Base-by-base conservation (phyloP, 2,329 filamentous ascomycete genomes). In the Shiraia bambusicola region DNA sequence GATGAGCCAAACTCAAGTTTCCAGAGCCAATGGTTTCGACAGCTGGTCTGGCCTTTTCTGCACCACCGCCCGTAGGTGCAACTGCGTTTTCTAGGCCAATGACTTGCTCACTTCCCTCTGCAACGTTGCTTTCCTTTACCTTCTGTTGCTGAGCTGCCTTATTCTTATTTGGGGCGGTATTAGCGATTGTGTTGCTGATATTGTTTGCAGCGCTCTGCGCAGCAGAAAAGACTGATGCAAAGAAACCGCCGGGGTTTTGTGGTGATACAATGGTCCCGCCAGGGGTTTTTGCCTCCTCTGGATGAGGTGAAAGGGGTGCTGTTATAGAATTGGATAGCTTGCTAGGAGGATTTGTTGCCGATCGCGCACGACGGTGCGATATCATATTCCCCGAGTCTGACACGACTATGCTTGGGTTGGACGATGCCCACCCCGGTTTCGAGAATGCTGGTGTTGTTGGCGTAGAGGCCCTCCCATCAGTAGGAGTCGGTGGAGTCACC, bases 161-260 rank as follows among this genome's bases (percentile, higher is more conserved):
- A 74, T 72, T 77, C 36, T 79, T 78, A 6, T 58, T 48, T 22
- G 78, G 71, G 25, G 70, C 74, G 3, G 77, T 79, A 63, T 83
- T 91, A 34, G 82, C 81, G 33, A 96, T 84, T 34, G 84, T 88
- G 50, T 80, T 88, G 54, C 79, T 88, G 4, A 91, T 67, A 13
- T 81, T 83, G 51, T 75, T 89, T 11, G 91, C 90, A 30, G 92
- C 92, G 77, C 86, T 96, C 69, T 97, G 92, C 13, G 93, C 93
- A 32, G 86, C 92, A 28, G 89, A 92, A 51, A 98, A 82, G 63
- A 98, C 87, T 17, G 88, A 91, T 4, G 89, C 95, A 70, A 98
- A 97, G 73, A 98, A 97, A 1, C 90, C 52, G 6, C 50, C 52
- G 24, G 69, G 69, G 40, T 72, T 71, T 35, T 71, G 69, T 24